phyloP scores from a whole-genome alignment of 345 rosid species.

The Leavenworthia alabamica region DNA sequence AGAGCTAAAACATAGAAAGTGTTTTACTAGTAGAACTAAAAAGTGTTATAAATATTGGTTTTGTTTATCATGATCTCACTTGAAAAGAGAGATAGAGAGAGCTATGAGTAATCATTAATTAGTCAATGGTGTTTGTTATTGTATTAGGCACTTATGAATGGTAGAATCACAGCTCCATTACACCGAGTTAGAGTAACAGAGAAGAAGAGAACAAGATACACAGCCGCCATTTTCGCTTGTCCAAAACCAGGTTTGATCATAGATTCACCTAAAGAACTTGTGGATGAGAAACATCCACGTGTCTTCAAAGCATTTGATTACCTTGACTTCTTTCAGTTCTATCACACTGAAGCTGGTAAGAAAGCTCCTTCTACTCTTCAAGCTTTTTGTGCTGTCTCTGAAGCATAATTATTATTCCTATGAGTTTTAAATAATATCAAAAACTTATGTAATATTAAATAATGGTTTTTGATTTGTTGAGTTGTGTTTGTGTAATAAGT shows the following conservation, averaged over 20 bases:
- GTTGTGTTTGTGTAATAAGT: background rate
- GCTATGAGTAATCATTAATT: no score
- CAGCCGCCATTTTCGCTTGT: background rate
- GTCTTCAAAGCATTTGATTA: conserved; percentile 5
- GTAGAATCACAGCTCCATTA: background rate
- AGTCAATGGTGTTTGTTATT: no score
- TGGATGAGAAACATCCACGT: conserved; percentile 22
- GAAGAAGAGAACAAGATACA: conserved; percentile 18
- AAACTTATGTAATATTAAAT: background rate
- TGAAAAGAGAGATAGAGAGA: no score
- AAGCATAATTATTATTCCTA: background rate
- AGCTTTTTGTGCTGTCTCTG: conserved; percentile 2
- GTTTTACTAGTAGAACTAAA: no score
- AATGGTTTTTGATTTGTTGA: background rate
- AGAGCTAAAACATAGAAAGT: no score
- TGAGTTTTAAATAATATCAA: background rate
- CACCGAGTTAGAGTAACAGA: conserved; percentile 23
- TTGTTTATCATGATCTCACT: no score
- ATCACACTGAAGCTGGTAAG: conserved; percentile 6
- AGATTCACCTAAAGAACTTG: conserved; percentile 16
- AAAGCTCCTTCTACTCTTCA: background rate
- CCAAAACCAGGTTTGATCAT: background rate
- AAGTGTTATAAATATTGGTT: no score
- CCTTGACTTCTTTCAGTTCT: background rate
- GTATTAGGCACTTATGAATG: conserved; percentile 11